Conservation (phyloP, 2,329 filamentous ascomycete species). For the Trichoderma sp. region DNA sequence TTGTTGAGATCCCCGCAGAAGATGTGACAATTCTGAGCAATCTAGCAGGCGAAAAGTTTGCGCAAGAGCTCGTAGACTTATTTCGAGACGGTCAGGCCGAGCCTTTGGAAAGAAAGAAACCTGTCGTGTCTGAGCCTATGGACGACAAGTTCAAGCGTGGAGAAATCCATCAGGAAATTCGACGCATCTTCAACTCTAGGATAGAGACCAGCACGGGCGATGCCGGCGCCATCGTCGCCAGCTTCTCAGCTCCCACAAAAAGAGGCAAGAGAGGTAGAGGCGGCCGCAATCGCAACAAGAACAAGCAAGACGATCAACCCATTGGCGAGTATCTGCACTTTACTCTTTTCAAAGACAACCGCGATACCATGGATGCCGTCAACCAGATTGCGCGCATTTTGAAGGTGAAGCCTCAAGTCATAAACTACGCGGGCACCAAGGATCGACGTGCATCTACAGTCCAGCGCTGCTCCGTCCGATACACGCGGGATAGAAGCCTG, state of each 20-base stretch:
- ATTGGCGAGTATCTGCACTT: constrained; percentile 78
- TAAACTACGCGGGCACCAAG: constrained; percentile 82
- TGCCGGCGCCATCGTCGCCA: constrained; percentile 66
- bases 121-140: constrained; percentile 47
- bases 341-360: constrained; percentile 94
- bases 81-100: constrained; percentile 44
- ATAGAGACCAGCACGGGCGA: constrained; percentile 73
- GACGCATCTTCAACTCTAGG: constrained; percentile 76
- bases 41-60: constrained; percentile 47
- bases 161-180: constrained; percentile 64
- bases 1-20: constrained; percentile 39
- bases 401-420: constrained; percentile 73
- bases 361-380: constrained; percentile 91
- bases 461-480: constrained; percentile 72
- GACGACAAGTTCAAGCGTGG: constrained; percentile 52
- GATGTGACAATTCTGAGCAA: constrained; percentile 44
- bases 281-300: constrained; percentile 35
- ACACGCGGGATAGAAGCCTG: constrained; percentile 60
- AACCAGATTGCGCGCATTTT: constrained; percentile 75
- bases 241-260: constrained; percentile 57
- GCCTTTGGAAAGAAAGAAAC: constrained; percentile 37
- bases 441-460: constrained; percentile 85
- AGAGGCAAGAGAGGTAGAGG: constrained; percentile 38
- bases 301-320: constrained; percentile 40
- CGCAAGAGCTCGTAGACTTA: constrained; percentile 48